A percentile compares a stretch with the other conserved stretches of the same genome.
Conservation (phyloP, 2,329 filamentous ascomycete genomes). For the Neonectria magnoliae region DNA sequence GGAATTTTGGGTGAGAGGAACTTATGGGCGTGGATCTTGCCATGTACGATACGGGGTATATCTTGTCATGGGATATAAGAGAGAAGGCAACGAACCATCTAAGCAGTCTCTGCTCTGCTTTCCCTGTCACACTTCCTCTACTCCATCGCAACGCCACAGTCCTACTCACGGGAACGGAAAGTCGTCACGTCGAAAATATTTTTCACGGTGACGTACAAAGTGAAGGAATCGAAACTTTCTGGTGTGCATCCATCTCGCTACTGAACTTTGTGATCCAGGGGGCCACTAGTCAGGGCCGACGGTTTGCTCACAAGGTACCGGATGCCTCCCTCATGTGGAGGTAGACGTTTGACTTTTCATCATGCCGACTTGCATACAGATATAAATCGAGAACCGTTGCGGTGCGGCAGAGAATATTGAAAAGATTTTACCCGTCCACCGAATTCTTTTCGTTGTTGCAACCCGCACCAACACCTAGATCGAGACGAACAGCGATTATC, state of each 20-base stretch:
- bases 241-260: background rate
- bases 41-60: background rate
- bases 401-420: background rate
- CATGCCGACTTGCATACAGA: background rate
- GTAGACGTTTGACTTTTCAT: background rate
- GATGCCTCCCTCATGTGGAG: background rate
- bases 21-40: background rate
- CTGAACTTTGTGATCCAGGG: background rate
- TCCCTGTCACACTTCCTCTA: background rate
- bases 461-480: background rate
- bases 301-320: background rate
- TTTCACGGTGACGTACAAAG: background rate
- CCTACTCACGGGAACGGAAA: background rate
- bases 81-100: background rate
- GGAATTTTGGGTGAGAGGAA: background rate
- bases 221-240: background rate
- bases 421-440: background rate
- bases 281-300: background rate
- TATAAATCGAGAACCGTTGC: background rate
- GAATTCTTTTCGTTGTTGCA: background rate
- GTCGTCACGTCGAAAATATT: background rate
- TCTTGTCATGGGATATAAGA: background rate
- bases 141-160: no score
- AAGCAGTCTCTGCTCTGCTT: no score
- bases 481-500: background rate